Evolutionary conservation across 2,329 filamentous ascomycete genomes (phyloP).

Genomic region (Penicillium hesseltinei): DNA sequence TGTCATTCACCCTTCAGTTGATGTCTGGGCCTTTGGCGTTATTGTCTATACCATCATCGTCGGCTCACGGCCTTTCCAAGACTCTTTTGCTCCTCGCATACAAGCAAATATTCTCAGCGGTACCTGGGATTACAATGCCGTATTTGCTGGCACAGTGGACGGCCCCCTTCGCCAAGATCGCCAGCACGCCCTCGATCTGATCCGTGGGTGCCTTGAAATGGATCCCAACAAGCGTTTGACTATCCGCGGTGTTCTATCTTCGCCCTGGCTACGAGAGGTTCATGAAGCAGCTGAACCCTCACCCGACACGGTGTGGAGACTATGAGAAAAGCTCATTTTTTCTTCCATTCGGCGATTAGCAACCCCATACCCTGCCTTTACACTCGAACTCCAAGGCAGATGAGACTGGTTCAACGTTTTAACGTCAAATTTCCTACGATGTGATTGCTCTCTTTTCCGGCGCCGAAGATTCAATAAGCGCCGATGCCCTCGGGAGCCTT

Average conservation of each 20-base stretch:
- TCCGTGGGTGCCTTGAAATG: constrained; percentile 60
- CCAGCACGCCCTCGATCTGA: constrained; percentile 55
- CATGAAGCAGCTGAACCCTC: constrained; percentile 30
- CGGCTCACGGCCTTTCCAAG: constrained; percentile 61
- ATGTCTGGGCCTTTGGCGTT: constrained; percentile 67
- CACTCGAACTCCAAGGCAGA: neutral
- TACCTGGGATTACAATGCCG: constrained; percentile 55
- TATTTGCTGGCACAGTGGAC: constrained; percentile 46
- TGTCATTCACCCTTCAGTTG: constrained; percentile 53
- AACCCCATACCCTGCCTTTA: neutral
- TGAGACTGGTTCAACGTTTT: constrained; percentile 9
- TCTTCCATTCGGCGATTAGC: neutral
- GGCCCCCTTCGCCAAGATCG: constrained; percentile 41
- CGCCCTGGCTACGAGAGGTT: constrained; percentile 53
- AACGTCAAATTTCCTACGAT: neutral
- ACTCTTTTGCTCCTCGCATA: constrained; percentile 58
- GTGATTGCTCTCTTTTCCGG: constrained; percentile 2
- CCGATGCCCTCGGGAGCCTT: constrained; percentile 15
- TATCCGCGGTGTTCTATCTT: constrained; percentile 55
- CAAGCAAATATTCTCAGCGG: constrained; percentile 59
- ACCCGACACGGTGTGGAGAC: constrained; percentile 36
- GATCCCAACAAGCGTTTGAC: constrained; percentile 56
- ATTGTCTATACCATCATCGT: constrained; percentile 61
- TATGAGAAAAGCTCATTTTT: constrained; percentile 26
- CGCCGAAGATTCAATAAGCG: constrained; percentile 24